Evolutionary conservation across 148 eudicot species (phyloP), one percentile per base, ranked within the genome.

Genomic region (Fagopyrum homotropicum): DNA sequence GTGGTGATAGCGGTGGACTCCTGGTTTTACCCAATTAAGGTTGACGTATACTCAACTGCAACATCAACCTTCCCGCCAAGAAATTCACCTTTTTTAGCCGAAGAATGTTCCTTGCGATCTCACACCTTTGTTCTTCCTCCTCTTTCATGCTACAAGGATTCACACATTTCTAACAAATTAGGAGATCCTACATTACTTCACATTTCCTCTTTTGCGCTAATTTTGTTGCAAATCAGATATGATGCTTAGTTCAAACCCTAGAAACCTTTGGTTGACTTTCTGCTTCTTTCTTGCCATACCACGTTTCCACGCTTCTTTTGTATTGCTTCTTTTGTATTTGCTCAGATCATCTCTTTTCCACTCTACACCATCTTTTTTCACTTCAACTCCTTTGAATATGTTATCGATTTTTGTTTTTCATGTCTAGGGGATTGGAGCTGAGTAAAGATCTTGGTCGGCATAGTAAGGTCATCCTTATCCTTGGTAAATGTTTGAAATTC

Each of bases 381-480:
- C n/a, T 14, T 30, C 69, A 11, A 35, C 9, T 22, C 35, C 45
- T 64, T 14, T 35, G 45, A 64, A 64, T 64, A 30, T 12, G 69
- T 11, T 64, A 30, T 35, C 4, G 6, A 71, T 26, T 1, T 72
- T 72, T 2, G 54, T 9, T 3, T 4, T 49, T 49, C 47, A 9
- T 45, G 6, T 82, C 55, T 51, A 88, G 90, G 89, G 84, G 73
- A 29, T 35, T 78, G 84, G 80, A 46, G 80, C 29, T 22, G 85
- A 85, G 16, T 29, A 81, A 74, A 76, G 88, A 89, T 87, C 87
- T 91, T 72, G 96, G 96, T 43, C 88, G 96, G 10, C 90, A 89
- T 30, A 86, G 96, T 79, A 91, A 91, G 83, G 96, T 89, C 47
- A 82, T 81, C 75, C 44, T 63, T 17, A 22, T 17, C 7, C 2